Base-by-base conservation (phyloP, 371 early-diverging fungal genomes). In the Syncephalastrum contaminatum region DNA sequence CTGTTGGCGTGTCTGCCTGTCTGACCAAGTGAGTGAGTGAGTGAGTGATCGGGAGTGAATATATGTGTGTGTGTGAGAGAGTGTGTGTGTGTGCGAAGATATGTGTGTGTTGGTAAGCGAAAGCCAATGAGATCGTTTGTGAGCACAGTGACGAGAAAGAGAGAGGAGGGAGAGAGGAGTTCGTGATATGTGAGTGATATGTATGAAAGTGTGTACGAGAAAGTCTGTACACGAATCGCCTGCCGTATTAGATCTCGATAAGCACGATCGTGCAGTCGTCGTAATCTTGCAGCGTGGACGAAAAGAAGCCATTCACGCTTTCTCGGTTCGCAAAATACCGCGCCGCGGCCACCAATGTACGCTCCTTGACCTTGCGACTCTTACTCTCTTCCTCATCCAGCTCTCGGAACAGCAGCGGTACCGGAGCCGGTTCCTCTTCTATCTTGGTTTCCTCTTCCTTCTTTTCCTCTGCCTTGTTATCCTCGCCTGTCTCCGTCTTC, bases 181-280 rank as follows among this genome's bases (percentile, higher is more conserved):
- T 18, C 6, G 51, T 27, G 15, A 30, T 12, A 39, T 27, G 36
- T 36, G 20, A 15, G 14, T 3, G 16, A n/a, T 15, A 44, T 19
- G 16, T 4, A 15, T n/a, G 10, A 16, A 19, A 12, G 20, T 7
- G 14, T 7, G 44, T 44, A 20, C 7, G 19, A 24, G 22, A 24
- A 18, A 1, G 27, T 6, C 16, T 15, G 40, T 21, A 8, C 19
- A 14, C 8, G 16, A 50, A 10, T 14, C 36, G 10, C 10, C 36
- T 12, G 36, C 10, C 36, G 36, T 30, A 10, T 56, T 63, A 77
- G 41, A 77, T 73, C 53, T 77, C 77, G 41, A 75, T 66, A 19
- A 79, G 69, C 41, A 79, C 59, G 52, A 79, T 70, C 13, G 80
- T 79, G 58, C 80, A 79, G 59, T 79, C 80, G 55, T 79, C 80